Evolutionary conservation across 75 land plant species (phyloP).

Genomic region (Adiantum capillusveneris): DNA sequence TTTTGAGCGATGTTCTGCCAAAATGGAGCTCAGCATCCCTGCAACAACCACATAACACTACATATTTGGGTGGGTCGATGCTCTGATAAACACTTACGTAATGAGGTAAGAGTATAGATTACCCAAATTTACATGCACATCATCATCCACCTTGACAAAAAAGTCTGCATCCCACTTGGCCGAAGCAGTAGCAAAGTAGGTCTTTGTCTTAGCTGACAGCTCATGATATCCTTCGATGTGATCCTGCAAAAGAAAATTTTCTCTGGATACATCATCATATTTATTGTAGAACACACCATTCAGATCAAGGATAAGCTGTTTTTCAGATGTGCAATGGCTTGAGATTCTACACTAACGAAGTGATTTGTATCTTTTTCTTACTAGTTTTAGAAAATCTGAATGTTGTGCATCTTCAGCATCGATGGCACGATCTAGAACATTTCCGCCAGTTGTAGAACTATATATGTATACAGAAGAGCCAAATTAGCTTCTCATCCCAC

Average conservation of each 20-base stretch:
- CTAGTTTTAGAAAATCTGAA: conserved; percentile 64
- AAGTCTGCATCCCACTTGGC: conserved; percentile 80
- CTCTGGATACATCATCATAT: too few species aligned
- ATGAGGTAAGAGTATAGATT: conserved; percentile 58
- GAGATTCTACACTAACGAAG: too few species aligned
- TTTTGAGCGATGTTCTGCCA: conserved; percentile 39
- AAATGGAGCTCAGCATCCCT: conserved; percentile 48
- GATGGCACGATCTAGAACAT: conserved; percentile 66
- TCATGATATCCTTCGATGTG: conserved; percentile 79
- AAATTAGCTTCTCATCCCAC: neutral
- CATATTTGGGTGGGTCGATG: neutral
- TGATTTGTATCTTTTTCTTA: too few species aligned
- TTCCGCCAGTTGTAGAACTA: conserved; percentile 60
- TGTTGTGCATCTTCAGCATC: conserved; percentile 63
- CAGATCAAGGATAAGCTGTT: neutral
- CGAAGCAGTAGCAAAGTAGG: conserved; percentile 69
- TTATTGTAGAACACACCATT: too few species aligned
- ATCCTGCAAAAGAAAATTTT: too few species aligned
- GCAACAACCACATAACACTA: conserved; percentile 2
- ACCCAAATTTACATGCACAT: too few species aligned
- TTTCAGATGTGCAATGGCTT: neutral
- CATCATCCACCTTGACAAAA: conserved; percentile 69
- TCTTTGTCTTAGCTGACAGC: too few species aligned
- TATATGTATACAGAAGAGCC: conserved; percentile 10
- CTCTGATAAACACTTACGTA: neutral